Base-by-base conservation (phyloP, 2,329 filamentous ascomycete species). In the Daldinia eschscholtzii region DNA sequence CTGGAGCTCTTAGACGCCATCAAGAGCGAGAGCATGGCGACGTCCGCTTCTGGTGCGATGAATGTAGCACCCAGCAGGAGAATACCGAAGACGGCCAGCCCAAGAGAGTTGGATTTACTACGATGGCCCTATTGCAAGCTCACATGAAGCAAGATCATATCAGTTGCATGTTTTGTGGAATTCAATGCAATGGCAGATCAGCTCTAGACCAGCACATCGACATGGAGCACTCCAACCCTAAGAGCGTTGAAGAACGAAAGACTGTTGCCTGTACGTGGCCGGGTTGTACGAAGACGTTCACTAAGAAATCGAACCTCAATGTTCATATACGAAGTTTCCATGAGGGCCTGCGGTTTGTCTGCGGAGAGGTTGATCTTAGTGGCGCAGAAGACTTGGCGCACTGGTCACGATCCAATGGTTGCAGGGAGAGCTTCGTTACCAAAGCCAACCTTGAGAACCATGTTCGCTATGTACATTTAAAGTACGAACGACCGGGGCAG, bases 361-460 rank as follows among this genome's bases (percentile, higher is more conserved):
- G 95, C 76, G 93, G 93, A 15, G 81, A 90, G 55, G 86, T 89
- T 10, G 88, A 91, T 72, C 81, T 94, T 1, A 83, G 81, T 7
- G 78, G 81, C 4, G 85, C 83, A n/a, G 83, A 83, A 6, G 88
- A 88, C 50, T 81, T 96, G 1, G 80, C 82, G 9, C 83, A 80
- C 5, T 97, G 93, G 91, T 83, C 87, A 64, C 86, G 85, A 23
- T 80, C 85, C 9, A 84, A 89, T 57, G 92, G 91, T 15, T 98
- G 95, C 76, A 92, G 91, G 1, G 87, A 89, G 68, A 86, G 87
- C 39, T 96, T 97, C 76, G 87, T 88, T 65, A 92, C 91, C 68
- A 97, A 97, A 79, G 86, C 88, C 18, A 89, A 89, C 33, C 85
- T 98, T 0, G 92, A 95, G 78, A 92, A 96, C 72, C 95, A 98